Conservation (phyloP, 2,329 filamentous ascomycete species). For the Penicillium sp. region DNA sequence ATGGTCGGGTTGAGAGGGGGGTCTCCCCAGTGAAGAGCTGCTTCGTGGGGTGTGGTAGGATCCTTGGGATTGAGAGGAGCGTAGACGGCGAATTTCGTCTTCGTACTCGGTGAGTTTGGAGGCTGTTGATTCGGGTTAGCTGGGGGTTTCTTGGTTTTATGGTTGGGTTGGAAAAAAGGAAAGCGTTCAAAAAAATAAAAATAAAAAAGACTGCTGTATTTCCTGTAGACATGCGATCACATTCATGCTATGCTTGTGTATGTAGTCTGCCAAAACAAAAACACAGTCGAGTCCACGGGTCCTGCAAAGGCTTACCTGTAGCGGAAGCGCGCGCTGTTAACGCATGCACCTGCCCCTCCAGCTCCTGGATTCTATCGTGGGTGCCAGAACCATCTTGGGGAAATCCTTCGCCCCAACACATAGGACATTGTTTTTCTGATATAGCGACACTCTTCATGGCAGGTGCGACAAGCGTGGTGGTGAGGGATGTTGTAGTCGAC, state of each 20-base stretch:
- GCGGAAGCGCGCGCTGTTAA: conserved; percentile 53
- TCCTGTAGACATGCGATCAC: background rate
- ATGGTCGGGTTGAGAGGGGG: conserved; percentile 25
- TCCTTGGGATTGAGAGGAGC: conserved; percentile 26
- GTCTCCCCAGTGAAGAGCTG: conserved; percentile 22
- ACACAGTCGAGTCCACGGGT: too few species aligned
- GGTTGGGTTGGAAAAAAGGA: background rate
- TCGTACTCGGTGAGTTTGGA: conserved; percentile 62
- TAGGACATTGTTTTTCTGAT: conserved; percentile 35
- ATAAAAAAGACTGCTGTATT: background rate
- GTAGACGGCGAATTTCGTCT: conserved; percentile 57
- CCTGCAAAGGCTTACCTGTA: conserved; percentile 47
- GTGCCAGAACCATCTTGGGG: conserved; percentile 30
- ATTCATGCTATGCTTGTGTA: background rate
- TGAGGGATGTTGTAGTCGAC: conserved; percentile 26
- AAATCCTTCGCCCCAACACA: conserved; percentile 39
- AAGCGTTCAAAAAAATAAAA: too few species aligned
- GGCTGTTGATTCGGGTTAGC: conserved; percentile 35
- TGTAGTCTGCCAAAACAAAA: background rate
- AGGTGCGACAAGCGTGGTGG: conserved; percentile 35
- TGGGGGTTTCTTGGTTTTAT: background rate
- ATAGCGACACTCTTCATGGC: conserved; percentile 28
- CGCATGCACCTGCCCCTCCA: conserved; percentile 55
- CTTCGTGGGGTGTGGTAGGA: conserved; percentile 24
- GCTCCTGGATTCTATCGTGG: conserved; percentile 47